Base-by-base conservation (phyloP, 495 filamentous ascomycete genomes). In the Lepraria neglecta region DNA sequence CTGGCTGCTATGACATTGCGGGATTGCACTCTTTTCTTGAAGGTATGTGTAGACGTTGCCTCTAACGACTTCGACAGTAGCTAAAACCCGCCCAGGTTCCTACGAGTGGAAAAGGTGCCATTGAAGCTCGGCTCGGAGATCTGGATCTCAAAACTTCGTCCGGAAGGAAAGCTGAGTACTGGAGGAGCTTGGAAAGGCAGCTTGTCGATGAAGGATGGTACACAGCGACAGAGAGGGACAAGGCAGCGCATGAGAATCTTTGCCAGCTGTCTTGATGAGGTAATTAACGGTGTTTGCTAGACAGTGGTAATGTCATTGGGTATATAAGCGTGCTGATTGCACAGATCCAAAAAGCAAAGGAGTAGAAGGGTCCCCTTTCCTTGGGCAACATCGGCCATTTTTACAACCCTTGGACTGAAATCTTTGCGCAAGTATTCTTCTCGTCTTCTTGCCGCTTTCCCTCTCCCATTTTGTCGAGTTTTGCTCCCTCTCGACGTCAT, bases 1-100 rank as follows among this genome's bases (percentile, higher is more conserved):
- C 68, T 73, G 17, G 67, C 60, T 33, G 89, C 89, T 17, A 97
- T 96, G 92, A 95, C 92, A 27, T 65, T 97, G 55, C 75, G 92
- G 53, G 92, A 98, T 73, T 92, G 91, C 71, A 91, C 89, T 0
- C 78, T 94, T 61, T 97, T 88, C 70, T 70, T 95, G 52, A 84
- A 82, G 74, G 79, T 90, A 65, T 73, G 74, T 56, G 15, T 3
- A 45, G 10, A 28, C 6, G 5, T 31, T 15, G 15, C 4, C 19
- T 30, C 33, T 10, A 33, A 27, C 19, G 30, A 10, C 19, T 4
- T 42, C 27, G 38, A 6, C 28, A 46, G 17, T 48, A 27, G 31
- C 43, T 44, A 44, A 35, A 43, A 38, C n/a, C 6, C 12, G 10
- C 27, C 4, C 38, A 64, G 54, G 56, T 65, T 48, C 58, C 21